Base-by-base conservation (phyloP, 768 basidiomycete species). In the Agaricus subrufescens region DNA sequence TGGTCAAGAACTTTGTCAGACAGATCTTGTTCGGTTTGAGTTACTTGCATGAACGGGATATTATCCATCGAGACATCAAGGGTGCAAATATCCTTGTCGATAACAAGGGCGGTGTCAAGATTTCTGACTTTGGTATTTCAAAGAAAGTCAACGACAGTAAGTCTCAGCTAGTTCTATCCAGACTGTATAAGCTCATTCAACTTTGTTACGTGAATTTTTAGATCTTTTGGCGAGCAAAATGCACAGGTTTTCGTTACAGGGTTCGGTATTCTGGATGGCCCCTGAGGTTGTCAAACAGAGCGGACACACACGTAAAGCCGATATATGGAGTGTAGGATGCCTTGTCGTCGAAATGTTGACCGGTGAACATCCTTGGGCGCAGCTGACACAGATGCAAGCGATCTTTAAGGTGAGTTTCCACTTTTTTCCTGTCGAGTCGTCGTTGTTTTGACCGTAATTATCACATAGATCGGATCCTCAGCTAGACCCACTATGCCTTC, bases 221-320 rank as follows among this genome's bases (percentile, higher is more conserved):
- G 76, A 75, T 65, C 68, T 80, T 37, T 58, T 80, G 44, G 71
- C 73, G 25, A 86, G 86, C 10, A 85, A 88, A 25, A 80, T 86
- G 44, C 88, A 98, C 67, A 80, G 97, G 6, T 91, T 94, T 4
- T 98, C 97, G 1, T 74, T 98, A 4, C 97, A 98, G 69, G 97
- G 97, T 2, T 97, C 94, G 1, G 95, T 98, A 10, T 98, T 97
- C 72, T 98, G 96, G 96, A 98, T 98, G 96, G 96, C 96, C 0
- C 96, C 96, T 0, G 96, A 98, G 71, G 94, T 98, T 19, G 97
- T 98, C 57, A 95, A 95, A 66, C 97, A 99, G 73, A 94, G 87
- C 26, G 83, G 86, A 0, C 92, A 97, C 66, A 95, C 94, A 9
- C 80, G 78, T 58, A 95, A 95, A 66, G 94, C 94, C 5, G 95